phyloP scores from a whole-genome alignment of 139 green algal genomes.

The Yamagishiella unicocca region DNA sequence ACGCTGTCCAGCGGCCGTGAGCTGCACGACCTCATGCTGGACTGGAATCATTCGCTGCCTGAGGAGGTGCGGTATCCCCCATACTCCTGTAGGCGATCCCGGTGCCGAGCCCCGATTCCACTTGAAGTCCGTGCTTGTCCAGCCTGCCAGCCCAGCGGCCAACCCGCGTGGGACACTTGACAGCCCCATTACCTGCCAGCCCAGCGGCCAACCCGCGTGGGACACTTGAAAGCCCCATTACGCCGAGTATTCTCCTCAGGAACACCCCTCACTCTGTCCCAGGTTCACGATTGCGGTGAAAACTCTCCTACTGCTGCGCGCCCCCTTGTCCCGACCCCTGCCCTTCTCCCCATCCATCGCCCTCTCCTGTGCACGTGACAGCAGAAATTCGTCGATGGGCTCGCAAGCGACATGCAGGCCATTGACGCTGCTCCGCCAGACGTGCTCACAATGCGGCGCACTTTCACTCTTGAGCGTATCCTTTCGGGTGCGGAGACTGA shows the following conservation, averaged over 20 bases:
- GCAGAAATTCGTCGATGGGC: conserved; percentile 29
- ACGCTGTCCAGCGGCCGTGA: conserved; percentile 5
- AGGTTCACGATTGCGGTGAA: too few relatives aligned
- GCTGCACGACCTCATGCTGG: conserved; percentile 28
- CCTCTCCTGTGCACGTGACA: neutral
- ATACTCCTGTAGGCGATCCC: neutral
- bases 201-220: too few relatives aligned
- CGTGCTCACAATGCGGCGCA: conserved; percentile 34
- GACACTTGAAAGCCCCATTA: too few relatives aligned
- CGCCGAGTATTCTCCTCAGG: too few relatives aligned
- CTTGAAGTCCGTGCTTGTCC: too few relatives aligned
- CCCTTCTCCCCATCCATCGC: neutral
- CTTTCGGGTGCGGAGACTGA: conserved; percentile 37
- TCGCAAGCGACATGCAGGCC: conserved; percentile 40
- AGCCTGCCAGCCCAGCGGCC: too few relatives aligned
- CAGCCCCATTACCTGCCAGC: too few relatives aligned
- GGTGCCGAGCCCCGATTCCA: neutral
- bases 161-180: too few relatives aligned
- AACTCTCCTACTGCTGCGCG: too few relatives aligned
- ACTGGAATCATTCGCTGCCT: conserved; percentile 17
- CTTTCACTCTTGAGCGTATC: conserved; percentile 50
- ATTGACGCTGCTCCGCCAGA: conserved; percentile 43
- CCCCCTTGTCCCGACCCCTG: too few relatives aligned
- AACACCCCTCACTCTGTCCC: too few relatives aligned
- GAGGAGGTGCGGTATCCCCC: neutral